These are phyloP conservation scores for Rhipidocladum racemiflorum DNA, from an alignment of 176 grass and related monocot genomes.

Conservation along the genomic window DNA sequence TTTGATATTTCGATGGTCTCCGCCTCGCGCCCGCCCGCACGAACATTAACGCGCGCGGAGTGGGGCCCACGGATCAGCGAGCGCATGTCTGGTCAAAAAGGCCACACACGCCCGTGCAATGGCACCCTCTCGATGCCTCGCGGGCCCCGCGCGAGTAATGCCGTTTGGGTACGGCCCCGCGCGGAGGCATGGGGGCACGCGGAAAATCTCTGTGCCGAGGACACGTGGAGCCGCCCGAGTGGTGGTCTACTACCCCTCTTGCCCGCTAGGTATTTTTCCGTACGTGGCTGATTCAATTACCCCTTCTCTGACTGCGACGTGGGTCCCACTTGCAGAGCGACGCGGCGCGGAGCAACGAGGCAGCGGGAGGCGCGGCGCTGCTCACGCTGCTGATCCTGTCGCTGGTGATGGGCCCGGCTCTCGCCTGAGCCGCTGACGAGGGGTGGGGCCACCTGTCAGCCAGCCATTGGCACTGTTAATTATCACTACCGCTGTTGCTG, in stretches of 20 bases:
- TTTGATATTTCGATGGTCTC: background rate
- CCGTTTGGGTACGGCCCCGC: background rate
- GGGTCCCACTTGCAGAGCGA: constrained; percentile 31
- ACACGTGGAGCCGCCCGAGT: background rate
- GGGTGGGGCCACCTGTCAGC: constrained; percentile 8
- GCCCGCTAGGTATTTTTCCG: background rate
- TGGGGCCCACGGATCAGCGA: background rate
- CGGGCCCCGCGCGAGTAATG: background rate
- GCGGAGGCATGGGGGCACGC: background rate
- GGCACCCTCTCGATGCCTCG: background rate
- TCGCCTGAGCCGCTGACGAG: background rate
- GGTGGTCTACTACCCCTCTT: background rate
- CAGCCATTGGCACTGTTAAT: background rate
- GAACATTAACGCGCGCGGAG: background rate
- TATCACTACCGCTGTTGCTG: background rate
- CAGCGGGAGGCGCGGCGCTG: background rate
- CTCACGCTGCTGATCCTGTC: background rate
- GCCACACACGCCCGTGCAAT: background rate
- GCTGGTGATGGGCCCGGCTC: constrained; percentile 20
- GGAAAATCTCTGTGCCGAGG: background rate
- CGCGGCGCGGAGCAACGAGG: background rate
- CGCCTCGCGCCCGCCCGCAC: background rate
- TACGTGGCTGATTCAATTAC: background rate
- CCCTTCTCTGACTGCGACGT: background rate
- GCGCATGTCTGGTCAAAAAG: background rate